Conservation (phyloP, 2,329 filamentous ascomycete species). For the Aspergillus ibericus region DNA sequence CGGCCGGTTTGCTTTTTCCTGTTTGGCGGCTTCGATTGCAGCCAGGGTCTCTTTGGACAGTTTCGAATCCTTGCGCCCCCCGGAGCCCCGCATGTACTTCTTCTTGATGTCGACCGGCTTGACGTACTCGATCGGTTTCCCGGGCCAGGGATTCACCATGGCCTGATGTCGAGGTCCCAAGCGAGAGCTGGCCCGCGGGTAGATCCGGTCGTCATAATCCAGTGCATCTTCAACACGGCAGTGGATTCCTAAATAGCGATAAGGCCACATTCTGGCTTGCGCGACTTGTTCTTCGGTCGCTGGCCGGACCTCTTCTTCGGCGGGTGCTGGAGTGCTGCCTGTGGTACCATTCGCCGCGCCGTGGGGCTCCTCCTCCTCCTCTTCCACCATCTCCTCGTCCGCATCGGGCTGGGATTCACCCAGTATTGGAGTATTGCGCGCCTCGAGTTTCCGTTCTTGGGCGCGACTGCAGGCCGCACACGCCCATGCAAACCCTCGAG, state of each 20-base stretch:
- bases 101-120: constrained; percentile 86
- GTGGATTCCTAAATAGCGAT: constrained; percentile 92
- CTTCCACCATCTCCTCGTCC: constrained; percentile 68
- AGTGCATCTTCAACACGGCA: constrained; percentile 93
- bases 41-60: constrained; percentile 76
- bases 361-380: constrained; percentile 69
- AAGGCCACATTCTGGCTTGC: constrained; percentile 92
- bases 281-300: constrained; percentile 84
- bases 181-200: constrained; percentile 89
- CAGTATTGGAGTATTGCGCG: constrained; percentile 77
- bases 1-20: constrained; percentile 75
- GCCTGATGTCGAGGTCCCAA: constrained; percentile 91
- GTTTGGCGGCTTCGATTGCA: constrained; percentile 77
- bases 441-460: constrained; percentile 90
- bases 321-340: constrained; percentile 63
- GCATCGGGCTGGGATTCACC: constrained; percentile 54
- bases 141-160: constrained; percentile 79
- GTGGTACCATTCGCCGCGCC: constrained; percentile 56
- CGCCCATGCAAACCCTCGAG: constrained; percentile 95
- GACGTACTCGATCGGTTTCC: constrained; percentile 82
- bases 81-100: constrained; percentile 61
- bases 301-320: constrained; percentile 55
- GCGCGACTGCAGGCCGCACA: constrained; percentile 93
- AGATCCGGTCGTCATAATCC: constrained; percentile 96
- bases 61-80: constrained; percentile 73